Conservation (phyloP, 306 rosid genomes). For the Lithocarpus polystachyus region DNA sequence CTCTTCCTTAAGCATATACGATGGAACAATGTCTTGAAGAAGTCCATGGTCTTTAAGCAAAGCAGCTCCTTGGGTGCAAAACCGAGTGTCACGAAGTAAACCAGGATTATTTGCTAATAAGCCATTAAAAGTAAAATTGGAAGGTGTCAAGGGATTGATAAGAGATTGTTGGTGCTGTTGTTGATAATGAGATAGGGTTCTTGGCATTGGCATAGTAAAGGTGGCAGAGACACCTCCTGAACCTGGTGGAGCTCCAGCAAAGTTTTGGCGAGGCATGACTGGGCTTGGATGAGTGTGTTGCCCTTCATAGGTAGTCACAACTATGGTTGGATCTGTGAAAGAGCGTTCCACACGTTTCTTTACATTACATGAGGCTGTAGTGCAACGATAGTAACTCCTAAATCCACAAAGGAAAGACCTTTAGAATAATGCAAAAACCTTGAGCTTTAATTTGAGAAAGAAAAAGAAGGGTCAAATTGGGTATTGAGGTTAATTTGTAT, state of each 20-base stretch:
- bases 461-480: constrained; percentile 3
- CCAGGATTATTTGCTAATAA: constrained; percentile 18
- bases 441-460: neutral
- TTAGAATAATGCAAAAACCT: neutral
- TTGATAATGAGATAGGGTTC: constrained; percentile 27
- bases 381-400: constrained; percentile 99
- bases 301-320: constrained; percentile 93
- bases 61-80: constrained; percentile 43
- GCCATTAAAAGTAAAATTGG: constrained; percentile 20
- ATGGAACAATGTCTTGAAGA: constrained; percentile 73
- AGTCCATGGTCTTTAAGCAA: constrained; percentile 50
- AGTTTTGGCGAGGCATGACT: constrained; percentile 49
- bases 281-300: constrained; percentile 84
- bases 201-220: constrained; percentile 27
- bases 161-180: constrained; percentile 28
- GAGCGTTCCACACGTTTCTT: constrained; percentile 94
- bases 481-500: neutral
- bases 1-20: constrained; percentile 58
- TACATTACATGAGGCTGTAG: constrained; percentile 75
- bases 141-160: constrained; percentile 30
- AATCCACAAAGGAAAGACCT: neutral
- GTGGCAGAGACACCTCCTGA: constrained; percentile 8
- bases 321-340: constrained; percentile 63
- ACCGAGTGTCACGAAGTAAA: constrained; percentile 40
- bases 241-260: constrained; percentile 26